Evolutionary conservation across 2,329 filamentous ascomycete genomes (phyloP).

Genomic region (Leptodontidium sp.): DNA sequence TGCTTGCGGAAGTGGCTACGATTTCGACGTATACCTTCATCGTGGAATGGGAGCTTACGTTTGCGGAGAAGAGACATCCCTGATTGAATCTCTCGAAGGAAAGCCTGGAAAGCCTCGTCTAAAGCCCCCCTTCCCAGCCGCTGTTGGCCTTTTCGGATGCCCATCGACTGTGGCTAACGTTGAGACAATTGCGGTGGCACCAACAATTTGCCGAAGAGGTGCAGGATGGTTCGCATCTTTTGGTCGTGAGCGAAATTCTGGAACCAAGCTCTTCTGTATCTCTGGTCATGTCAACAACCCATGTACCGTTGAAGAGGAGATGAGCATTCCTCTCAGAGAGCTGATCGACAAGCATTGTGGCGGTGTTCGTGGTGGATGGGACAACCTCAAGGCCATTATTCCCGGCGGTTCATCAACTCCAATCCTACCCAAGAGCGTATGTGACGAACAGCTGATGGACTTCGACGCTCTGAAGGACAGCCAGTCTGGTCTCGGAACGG

Average conservation of each 20-base stretch:
- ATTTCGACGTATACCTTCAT: constrained; percentile 97
- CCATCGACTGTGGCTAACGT: constrained; percentile 98
- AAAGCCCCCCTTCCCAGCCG: constrained; percentile 97
- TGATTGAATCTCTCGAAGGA: constrained; percentile 98
- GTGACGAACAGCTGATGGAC: constrained; percentile 98
- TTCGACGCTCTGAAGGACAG: constrained; percentile 98
- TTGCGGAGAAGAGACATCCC: constrained; percentile 96
- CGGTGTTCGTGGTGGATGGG: constrained; percentile 95
- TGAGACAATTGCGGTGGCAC: constrained; percentile 93
- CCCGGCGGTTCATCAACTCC: constrained; percentile 97
- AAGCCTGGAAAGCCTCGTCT: constrained; percentile 98
- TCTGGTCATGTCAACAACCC: constrained; percentile 99
- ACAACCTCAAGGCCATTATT: constrained; percentile 94
- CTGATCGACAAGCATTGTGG: constrained; percentile 98
- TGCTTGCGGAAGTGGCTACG: constrained; percentile 94
- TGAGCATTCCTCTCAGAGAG: constrained; percentile 96
- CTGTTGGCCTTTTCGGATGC: constrained; percentile 97
- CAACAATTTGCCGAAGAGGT: constrained; percentile 93
- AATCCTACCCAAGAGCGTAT: constrained; percentile 87
- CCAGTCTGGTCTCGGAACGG: constrained; percentile 95
- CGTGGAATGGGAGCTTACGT: constrained; percentile 97
- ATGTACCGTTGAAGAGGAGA: constrained; percentile 97
- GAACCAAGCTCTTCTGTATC: constrained; percentile 98
- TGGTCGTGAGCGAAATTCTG: constrained; percentile 93
- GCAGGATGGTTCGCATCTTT: constrained; percentile 93